Conservation (phyloP, 2,329 filamentous ascomycete species). For the Pseudogymnoascus sp. region DNA sequence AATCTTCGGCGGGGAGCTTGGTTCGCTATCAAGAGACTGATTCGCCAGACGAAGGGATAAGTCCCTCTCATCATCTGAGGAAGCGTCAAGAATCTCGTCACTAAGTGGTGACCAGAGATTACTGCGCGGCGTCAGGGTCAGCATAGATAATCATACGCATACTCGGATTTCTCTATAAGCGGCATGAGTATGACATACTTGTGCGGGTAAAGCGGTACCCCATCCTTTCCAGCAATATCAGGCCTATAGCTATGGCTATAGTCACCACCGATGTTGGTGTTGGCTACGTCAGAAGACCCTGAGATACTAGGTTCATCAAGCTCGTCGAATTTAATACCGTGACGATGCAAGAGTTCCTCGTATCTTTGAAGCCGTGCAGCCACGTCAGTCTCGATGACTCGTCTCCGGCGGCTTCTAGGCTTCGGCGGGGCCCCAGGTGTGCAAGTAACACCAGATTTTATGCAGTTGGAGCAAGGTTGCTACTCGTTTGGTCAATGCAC, state of each 20-base stretch:
- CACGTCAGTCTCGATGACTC: slow-evolving; percentile 23
- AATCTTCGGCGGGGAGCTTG: slow-evolving; percentile 32
- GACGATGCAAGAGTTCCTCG: slow-evolving; percentile 18
- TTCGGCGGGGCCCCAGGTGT: slow-evolving; percentile 17
- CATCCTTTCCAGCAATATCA: slow-evolving; percentile 12
- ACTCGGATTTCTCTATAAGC: slow-evolving; percentile 23
- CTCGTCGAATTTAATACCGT: slow-evolving; percentile 23
- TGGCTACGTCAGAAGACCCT: background rate
- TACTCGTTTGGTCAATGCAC: slow-evolving; percentile 11
- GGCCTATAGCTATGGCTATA: slow-evolving; percentile 13
- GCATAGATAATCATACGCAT: background rate
- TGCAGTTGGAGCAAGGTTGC: slow-evolving; percentile 23
- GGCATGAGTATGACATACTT: background rate
- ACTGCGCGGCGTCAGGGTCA: slow-evolving; percentile 12
- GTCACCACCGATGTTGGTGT: background rate
- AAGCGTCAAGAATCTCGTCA: slow-evolving; percentile 27
- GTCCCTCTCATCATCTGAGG: slow-evolving; percentile 26
- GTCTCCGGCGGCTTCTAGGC: slow-evolving; percentile 19
- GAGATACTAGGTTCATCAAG: slow-evolving; percentile 15
- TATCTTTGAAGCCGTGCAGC: slow-evolving; percentile 21
- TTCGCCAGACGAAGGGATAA: background rate
- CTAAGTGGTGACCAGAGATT: slow-evolving; percentile 24
- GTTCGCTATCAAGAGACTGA: slow-evolving; percentile 32
- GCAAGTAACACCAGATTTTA: slow-evolving; percentile 20
- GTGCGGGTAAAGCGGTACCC: background rate